Base-by-base conservation (phyloP, 192 early-diverging fungal genomes). In the Backusella tarrabulga region DNA sequence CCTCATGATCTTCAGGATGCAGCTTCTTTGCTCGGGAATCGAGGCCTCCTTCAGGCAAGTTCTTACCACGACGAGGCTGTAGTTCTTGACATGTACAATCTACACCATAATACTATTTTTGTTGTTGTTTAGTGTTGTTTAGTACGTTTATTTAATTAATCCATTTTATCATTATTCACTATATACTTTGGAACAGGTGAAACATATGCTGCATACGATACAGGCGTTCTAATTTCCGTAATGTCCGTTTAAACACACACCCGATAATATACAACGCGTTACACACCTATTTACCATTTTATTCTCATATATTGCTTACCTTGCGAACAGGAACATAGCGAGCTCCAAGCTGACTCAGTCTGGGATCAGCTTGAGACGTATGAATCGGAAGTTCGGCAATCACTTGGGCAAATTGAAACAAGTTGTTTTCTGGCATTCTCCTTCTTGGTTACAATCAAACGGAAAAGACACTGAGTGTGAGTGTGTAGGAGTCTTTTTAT, bases 21-120 rank as follows among this genome's bases (percentile, higher is more conserved):
- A 83, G 17, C 35, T 83, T 83, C 34, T 83, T 83, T 26, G 81
- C 81, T 73, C 81, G 40, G 4, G 81, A 83, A 34, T 83, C 81
- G 21, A 83, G 29, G 11, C 73, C 74, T 2, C 77, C 77, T 9
- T 69, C 68, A 21, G 81, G 81, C 8, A 83, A 34, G 60, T 83
- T 83, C 23, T 79, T 78, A 2, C 81, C 81, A 52, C 81, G 34
- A 32, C 81, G 66, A 8, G 81, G 81, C 42, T 83, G 78, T 7
- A 56, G 35, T 29, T 83, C 77, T 23, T 76, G 60, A 63, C 81
- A 83, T 8, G 44, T 34, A 34, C 81, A 83, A 26, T 76, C 50
- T 7, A 50, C 38, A 9, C 81, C 81, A 63, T 83, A 83, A 68
- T 69, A 63, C 81, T 83, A 44, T 23, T 23, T 9, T 60, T 60